These are phyloP conservation scores for Dianthus caryophyllus DNA, from an alignment of 148 eudicot genomes.

Conservation along the genomic window DNA sequence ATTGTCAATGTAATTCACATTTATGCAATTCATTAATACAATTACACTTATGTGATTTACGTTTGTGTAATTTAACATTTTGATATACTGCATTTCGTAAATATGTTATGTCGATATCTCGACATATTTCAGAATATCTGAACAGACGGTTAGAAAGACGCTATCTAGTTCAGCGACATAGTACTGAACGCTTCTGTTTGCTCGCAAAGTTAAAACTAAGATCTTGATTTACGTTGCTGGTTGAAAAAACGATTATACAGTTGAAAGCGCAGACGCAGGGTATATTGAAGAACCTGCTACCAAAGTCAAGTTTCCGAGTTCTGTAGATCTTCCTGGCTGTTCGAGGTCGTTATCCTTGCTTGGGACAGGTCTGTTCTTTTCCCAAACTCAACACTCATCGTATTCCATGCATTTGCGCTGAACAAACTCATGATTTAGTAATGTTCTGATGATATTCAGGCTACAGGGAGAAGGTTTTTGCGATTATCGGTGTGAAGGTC, in stretches of 20 bases:
- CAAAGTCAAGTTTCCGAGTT: conserved; percentile 59
- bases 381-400: neutral
- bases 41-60: too few relatives aligned
- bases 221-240: conserved; percentile 3
- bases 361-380: conserved; percentile 60
- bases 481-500: conserved; percentile 84
- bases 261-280: conserved; percentile 47
- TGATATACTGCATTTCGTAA: too few relatives aligned
- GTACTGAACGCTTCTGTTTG: neutral
- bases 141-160: too few relatives aligned
- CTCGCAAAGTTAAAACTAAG: neutral
- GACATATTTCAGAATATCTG: too few relatives aligned
- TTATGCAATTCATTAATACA: too few relatives aligned
- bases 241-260: conserved; percentile 31
- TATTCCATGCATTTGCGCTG: neutral
- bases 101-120: too few relatives aligned
- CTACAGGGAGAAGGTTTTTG: conserved; percentile 89
- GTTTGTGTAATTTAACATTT: too few relatives aligned
- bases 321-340: conserved; percentile 68
- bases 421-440: neutral
- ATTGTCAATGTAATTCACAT: too few relatives aligned
- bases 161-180: too few relatives aligned
- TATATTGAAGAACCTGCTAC: conserved; percentile 74
- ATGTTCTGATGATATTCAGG: conserved; percentile 60
- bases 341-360: conserved; percentile 69